Evolutionary conservation across 495 filamentous ascomycete genomes (phyloP), one percentile per base, ranked within the genome.

Genomic region (Podospora pseudoanserina): DNA sequence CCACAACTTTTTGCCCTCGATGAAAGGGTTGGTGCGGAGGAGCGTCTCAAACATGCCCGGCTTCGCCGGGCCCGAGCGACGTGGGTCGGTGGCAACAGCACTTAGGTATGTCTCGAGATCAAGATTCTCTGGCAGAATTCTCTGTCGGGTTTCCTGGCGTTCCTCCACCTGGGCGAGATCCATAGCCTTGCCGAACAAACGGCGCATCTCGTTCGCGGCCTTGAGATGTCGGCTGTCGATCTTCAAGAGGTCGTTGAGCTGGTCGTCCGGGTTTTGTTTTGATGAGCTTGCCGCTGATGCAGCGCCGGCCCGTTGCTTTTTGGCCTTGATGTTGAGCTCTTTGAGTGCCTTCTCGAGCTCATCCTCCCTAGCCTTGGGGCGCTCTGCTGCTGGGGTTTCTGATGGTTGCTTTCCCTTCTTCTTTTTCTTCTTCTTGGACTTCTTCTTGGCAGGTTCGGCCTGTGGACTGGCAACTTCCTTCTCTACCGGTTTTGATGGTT

Each of bases 1-100:
- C 96, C 96, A 98, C 58, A 91, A 88, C 69, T 95, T 92, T 75
- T 95, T 96, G 44, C 92, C 92, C 75, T 92, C 89, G 71, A 98
- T 88, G 70, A 98, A 91, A 13, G 89, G 82, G 73, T 98, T 98
- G 15, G 88, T 86, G 28, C 91, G 86, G 49, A 90, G 80, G 20
- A 87, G 87, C 4, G 91, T 78, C 23, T 92, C 90, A 13, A 88
- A 85, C 39, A 95, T 73, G 65, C 53, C 64, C 32, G 56, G 58
- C 58, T 70, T 61, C 49, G 44, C 64, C 58, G 32, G 54, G 63
- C 86, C 86, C 68, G 86, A 85, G 5, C 85, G 85, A 4, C 55
- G 13, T 54, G 87, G 86, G 67, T 82, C 78, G 26, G 87, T 62
- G 9, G 69, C 69, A 1, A 44, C 44, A 55, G 66, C 90, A 27